Conservation (phyloP, 2,329 filamentous ascomycete species). For the Arthrobotrys sinensis region DNA sequence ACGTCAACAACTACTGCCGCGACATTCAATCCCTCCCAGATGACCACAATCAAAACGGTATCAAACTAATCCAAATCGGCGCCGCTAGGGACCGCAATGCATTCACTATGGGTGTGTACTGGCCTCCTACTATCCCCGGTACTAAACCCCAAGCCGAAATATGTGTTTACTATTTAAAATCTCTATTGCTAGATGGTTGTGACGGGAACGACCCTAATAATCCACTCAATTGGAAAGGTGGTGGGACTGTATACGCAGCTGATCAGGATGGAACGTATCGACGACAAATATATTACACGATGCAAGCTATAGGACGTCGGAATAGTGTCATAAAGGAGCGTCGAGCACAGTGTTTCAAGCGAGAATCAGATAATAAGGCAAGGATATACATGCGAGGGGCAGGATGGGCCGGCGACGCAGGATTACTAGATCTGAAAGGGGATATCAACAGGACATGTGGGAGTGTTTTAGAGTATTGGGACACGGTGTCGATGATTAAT, state of each 20-base stretch:
- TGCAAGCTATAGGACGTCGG: constrained; percentile 11
- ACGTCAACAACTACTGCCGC: constrained; percentile 21
- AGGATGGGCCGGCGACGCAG: constrained; percentile 35
- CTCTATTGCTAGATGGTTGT: constrained; percentile 16
- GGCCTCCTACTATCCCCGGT: constrained; percentile 6
- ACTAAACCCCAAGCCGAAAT: neutral
- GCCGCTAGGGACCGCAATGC: constrained; percentile 10
- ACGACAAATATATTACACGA: constrained; percentile 16
- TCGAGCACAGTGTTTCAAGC: constrained; percentile 15
- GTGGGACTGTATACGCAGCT: constrained; percentile 23
- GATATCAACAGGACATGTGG: constrained; percentile 13
- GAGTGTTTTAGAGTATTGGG: constrained; percentile 1
- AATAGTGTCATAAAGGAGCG: constrained; percentile 8
- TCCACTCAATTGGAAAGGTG: constrained; percentile 38
- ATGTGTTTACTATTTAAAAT: constrained; percentile 21
- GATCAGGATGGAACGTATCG: constrained; percentile 17
- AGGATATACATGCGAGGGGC: constrained; percentile 25
- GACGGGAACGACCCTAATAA: constrained; percentile 25
- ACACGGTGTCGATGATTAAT: neutral
- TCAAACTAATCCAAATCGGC: neutral
- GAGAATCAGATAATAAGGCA: neutral
- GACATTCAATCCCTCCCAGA: constrained; percentile 9
- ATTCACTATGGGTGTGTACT: constrained; percentile 28
- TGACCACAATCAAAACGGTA: constrained; percentile 11
- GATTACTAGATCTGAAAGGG: constrained; percentile 5